Percentiles rank a stretch among this genome's conserved stretches.
phyloP scores from a whole-genome alignment of 2,329 filamentous ascomycete genomes.

The Pseudogymnoascus sp. region DNA sequence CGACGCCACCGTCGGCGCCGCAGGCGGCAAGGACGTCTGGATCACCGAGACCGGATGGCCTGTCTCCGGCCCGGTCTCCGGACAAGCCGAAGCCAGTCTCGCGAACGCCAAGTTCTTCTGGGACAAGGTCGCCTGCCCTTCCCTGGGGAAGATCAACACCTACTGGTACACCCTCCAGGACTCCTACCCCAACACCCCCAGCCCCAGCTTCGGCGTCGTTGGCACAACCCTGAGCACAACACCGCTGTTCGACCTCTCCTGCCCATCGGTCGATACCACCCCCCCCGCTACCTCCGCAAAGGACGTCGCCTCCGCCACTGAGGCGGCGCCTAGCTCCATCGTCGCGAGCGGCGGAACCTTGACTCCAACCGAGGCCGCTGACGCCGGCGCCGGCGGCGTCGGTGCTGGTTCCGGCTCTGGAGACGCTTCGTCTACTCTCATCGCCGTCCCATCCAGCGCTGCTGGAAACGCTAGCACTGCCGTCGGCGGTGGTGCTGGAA shows the following conservation, averaged over 20 bases:
- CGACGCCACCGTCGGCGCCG: constrained; percentile 50
- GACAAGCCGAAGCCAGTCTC: constrained; percentile 55
- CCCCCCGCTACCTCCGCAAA: background rate
- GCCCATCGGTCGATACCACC: constrained; percentile 31
- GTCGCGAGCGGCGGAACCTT: background rate
- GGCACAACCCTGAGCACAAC: constrained; percentile 45
- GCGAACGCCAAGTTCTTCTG: constrained; percentile 75
- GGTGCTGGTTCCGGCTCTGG: background rate
- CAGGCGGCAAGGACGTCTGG: constrained; percentile 68
- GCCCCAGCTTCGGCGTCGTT: constrained; percentile 66
- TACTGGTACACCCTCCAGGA: constrained; percentile 79
- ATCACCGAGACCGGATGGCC: constrained; percentile 88
- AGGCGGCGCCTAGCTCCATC: background rate
- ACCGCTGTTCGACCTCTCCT: constrained; percentile 60
- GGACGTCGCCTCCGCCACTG: background rate
- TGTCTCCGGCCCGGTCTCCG: constrained; percentile 58
- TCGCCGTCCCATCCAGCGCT: constrained; percentile 4
- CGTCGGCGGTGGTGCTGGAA: background rate
- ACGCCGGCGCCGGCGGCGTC: background rate
- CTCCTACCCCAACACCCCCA: constrained; percentile 50
- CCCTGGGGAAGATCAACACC: constrained; percentile 58
- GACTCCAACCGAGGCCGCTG: background rate
- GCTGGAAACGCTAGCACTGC: background rate
- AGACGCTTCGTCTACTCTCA: background rate
- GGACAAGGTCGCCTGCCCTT: constrained; percentile 68